Percentiles rank a stretch among this genome's conserved stretches.
phyloP scores from a whole-genome alignment of 1,284 basidiomycete species.

The Lentinus polychrous region DNA sequence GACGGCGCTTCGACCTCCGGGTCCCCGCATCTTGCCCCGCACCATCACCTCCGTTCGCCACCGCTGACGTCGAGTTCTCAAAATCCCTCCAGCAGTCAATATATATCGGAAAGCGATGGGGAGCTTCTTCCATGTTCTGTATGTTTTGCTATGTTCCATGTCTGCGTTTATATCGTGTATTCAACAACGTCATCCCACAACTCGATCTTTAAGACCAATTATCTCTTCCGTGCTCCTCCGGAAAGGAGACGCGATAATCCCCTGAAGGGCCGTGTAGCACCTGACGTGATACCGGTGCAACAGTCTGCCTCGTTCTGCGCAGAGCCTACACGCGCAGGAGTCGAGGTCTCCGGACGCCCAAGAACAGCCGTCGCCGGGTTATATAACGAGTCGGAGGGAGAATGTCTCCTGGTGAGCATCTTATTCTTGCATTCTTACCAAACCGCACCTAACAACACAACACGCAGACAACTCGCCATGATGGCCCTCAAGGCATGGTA shows the following conservation, averaged over 20 bases:
- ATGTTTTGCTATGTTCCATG: not conserved
- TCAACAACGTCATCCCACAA: not conserved
- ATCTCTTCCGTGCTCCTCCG: not conserved
- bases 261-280: not conserved
- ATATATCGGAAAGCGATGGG: not conserved
- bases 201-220: not conserved
- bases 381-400: not conserved
- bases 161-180: not conserved
- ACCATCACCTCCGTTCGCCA: not conserved
- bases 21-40: not conserved
- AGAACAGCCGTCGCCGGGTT: not conserved
- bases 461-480: slow-evolving; percentile 1
- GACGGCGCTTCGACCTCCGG: no score
- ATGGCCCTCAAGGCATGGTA: slow-evolving; percentile 4
- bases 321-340: not conserved
- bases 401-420: not conserved
- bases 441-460: not conserved
- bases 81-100: not conserved
- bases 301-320: not conserved
- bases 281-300: not conserved
- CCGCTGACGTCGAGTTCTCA: not conserved
- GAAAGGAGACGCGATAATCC: not conserved
- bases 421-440: not conserved
- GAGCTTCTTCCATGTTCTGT: not conserved
- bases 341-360: slow-evolving; percentile 1